Percentiles rank a stretch among this genome's conserved stretches.
Evolutionary conservation across 2,329 filamentous ascomycete genomes (phyloP).

Genomic region (Colletotrichum caudatum): DNA sequence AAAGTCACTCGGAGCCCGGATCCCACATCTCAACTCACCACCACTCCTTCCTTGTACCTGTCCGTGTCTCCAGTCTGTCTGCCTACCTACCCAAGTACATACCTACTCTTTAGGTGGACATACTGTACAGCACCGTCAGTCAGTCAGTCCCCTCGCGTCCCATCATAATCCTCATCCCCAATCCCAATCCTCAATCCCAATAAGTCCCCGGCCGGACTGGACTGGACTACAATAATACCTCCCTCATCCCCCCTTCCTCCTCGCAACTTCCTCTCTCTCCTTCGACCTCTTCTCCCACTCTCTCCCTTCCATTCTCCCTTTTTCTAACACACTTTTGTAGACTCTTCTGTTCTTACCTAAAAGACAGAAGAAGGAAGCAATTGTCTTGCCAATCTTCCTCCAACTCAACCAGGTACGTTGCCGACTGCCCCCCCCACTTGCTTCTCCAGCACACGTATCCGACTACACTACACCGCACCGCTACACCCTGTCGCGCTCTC

Average conservation of each 20-base stretch:
- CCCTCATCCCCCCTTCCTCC: constrained; percentile 13
- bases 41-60: constrained; percentile 9
- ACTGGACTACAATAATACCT: constrained; percentile 39
- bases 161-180: constrained; percentile 7
- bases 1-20: constrained; percentile 2
- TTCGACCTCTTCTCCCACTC: constrained; percentile 34
- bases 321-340: constrained; percentile 36
- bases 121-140: too few species aligned
- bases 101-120: too few species aligned
- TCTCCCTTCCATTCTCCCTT: constrained; percentile 41
- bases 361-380: constrained; percentile 39
- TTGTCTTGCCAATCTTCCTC: constrained; percentile 34
- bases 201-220: constrained; percentile 17
- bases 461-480: background rate
- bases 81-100: too few species aligned
- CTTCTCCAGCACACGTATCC: too few species aligned
- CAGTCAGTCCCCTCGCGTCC: constrained; percentile 4
- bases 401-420: constrained; percentile 34
- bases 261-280: constrained; percentile 4
- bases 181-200: constrained; percentile 10
- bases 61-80: constrained; percentile 19
- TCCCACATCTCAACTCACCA: constrained; percentile 22
- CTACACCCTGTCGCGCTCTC: too few species aligned
- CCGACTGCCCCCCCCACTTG: background rate
- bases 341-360: constrained; percentile 34